These are phyloP conservation scores for Gonium pectorale DNA, from an alignment of 139 green algal genomes.

Conservation along the genomic window DNA sequence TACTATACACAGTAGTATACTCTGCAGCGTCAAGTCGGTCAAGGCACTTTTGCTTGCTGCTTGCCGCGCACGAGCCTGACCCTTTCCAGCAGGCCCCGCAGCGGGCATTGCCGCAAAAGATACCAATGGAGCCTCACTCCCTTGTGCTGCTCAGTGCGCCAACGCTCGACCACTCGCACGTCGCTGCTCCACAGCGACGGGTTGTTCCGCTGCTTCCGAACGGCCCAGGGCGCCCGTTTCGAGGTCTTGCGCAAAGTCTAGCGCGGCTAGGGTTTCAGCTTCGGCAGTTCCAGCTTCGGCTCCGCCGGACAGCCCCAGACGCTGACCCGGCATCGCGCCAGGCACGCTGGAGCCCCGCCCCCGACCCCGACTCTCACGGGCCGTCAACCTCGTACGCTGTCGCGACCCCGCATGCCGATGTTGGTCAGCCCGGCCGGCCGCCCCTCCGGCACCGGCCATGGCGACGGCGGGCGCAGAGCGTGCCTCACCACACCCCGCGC, in stretches of 20 bases:
- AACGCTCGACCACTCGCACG: not conserved
- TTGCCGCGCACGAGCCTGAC: too few relatives aligned
- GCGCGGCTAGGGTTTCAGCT: not conserved
- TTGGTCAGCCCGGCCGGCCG: not conserved
- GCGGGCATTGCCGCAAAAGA: not conserved
- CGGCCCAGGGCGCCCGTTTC: not conserved
- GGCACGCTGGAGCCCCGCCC: not conserved
- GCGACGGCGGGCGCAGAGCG: not conserved
- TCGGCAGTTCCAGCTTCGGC: not conserved
- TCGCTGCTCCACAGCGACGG: not conserved
- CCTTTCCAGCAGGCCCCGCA: too few relatives aligned
- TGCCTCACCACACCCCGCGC: not conserved
- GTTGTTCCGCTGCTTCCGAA: not conserved
- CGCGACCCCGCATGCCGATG: not conserved
- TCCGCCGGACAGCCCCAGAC: not conserved
- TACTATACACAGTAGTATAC: too few relatives aligned
- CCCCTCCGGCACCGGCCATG: not conserved
- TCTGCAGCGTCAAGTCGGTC: too few relatives aligned
- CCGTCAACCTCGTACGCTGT: not conserved
- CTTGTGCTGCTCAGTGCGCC: conserved; percentile 1
- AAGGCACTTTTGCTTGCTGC: too few relatives aligned
- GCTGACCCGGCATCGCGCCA: not conserved
- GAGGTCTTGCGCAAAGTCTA: not conserved
- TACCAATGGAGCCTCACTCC: conserved; percentile 7
- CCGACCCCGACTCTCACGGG: not conserved